A percentile compares a stretch with the other conserved stretches of the same genome.
Evolutionary conservation across 2,329 filamentous ascomycete species (phyloP).

Genomic region (Fusarium sulawesiense): DNA sequence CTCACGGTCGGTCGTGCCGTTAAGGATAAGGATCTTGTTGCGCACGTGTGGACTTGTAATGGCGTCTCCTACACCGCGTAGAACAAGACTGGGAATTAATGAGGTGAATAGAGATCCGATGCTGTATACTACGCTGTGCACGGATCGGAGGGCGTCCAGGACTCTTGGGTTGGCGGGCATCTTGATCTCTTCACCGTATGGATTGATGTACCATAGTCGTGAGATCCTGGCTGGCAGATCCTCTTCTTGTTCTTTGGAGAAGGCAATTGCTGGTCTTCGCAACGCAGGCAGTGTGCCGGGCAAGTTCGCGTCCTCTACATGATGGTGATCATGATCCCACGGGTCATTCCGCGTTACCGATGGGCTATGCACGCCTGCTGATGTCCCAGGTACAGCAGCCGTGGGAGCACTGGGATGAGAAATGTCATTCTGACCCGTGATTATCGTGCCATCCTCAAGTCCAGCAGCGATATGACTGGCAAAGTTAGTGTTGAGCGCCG

Average conservation of each 20-base stretch:
- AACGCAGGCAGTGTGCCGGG: slow-evolving; percentile 84
- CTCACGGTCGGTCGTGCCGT: slow-evolving; percentile 86
- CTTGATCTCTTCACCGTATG: slow-evolving; percentile 95
- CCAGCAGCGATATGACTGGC: slow-evolving; percentile 93
- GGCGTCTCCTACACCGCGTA: slow-evolving; percentile 77
- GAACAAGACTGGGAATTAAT: slow-evolving; percentile 83
- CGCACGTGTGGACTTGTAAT: slow-evolving; percentile 58
- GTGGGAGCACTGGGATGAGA: slow-evolving; percentile 82
- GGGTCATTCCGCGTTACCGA: slow-evolving; percentile 57
- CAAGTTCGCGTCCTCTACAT: slow-evolving; percentile 81
- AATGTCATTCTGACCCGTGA: slow-evolving; percentile 93
- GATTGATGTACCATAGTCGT: slow-evolving; percentile 96
- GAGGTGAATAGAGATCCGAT: slow-evolving; percentile 96
- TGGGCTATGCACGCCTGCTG: slow-evolving; percentile 48
- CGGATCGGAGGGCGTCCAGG: slow-evolving; percentile 71
- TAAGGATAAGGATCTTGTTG: slow-evolving; percentile 85
- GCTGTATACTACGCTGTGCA: slow-evolving; percentile 83
- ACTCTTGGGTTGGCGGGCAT: slow-evolving; percentile 86
- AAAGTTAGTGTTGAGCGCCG: slow-evolving; percentile 94
- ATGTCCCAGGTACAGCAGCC: slow-evolving; percentile 49
- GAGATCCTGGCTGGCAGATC: slow-evolving; percentile 82
- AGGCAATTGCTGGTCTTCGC: slow-evolving; percentile 82
- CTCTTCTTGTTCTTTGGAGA: slow-evolving; percentile 80
- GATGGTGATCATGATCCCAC: slow-evolving; percentile 70
- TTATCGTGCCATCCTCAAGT: slow-evolving; percentile 78